Conservation (phyloP, 2,329 filamentous ascomycete species). For the Penicillium sp. region DNA sequence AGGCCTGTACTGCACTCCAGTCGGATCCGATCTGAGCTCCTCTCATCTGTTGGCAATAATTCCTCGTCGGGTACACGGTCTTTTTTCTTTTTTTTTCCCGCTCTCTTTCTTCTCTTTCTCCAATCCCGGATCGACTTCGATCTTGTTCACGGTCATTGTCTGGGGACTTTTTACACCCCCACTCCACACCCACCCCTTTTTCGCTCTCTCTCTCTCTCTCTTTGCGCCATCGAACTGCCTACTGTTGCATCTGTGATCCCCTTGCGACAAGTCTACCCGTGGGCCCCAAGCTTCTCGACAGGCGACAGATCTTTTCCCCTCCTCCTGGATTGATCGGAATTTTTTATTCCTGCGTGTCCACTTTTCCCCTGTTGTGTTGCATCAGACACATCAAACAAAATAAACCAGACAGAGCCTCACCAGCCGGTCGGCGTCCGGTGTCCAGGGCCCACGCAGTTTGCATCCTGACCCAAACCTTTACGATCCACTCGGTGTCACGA, state of each 20-base stretch:
- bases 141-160: background rate
- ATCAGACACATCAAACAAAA: conserved; percentile 17
- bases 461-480: background rate
- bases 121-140: conserved; percentile 9
- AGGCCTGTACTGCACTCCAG: too few species aligned
- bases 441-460: background rate
- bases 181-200: too few species aligned
- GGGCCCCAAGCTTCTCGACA: conserved; percentile 2
- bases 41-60: too few species aligned
- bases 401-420: background rate
- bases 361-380: conserved; percentile 4
- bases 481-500: conserved; percentile 8
- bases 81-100: conserved; percentile 6
- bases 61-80: background rate
- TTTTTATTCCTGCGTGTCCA: background rate
- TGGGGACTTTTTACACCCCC: background rate
- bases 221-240: too few species aligned
- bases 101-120: background rate
- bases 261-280: conserved; percentile 7
- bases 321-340: conserved; percentile 11
- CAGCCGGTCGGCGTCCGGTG: background rate
- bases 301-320: background rate
- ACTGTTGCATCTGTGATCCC: conserved; percentile 2
- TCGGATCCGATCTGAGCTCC: too few species aligned
- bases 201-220: too few species aligned